phyloP scores from a whole-genome alignment of 1,139 yeast species.

The Geotrichum siamense region DNA sequence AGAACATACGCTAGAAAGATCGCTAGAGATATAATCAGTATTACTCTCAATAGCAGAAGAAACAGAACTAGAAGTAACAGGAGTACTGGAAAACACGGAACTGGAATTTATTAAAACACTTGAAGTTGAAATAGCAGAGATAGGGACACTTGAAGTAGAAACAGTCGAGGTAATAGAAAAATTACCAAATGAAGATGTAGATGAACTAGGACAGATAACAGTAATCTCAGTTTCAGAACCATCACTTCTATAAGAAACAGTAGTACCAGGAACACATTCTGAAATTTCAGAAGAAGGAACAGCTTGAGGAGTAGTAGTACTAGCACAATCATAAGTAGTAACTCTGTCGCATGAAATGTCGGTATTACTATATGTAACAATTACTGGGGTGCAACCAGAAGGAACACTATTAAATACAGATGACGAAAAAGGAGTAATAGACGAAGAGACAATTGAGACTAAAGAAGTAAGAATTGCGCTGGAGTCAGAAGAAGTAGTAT shows the following conservation, averaged over 20 bases:
- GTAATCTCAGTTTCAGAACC: background rate
- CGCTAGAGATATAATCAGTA: background rate
- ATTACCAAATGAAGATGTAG: background rate
- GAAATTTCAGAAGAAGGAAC: background rate
- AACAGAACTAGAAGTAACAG: background rate
- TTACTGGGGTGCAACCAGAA: background rate
- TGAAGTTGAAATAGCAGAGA: background rate
- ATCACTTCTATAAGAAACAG: background rate
- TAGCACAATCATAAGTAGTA: background rate
- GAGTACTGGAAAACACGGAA: background rate
- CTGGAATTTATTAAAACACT: background rate
- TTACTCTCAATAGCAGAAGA: background rate
- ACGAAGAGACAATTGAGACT: background rate
- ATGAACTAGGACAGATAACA: conserved; percentile 3
- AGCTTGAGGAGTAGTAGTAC: conserved; percentile 12
- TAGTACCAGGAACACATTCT: conserved; percentile 5
- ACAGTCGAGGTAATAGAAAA: background rate
- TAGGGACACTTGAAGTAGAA: background rate
- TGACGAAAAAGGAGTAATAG: conserved; percentile 1
- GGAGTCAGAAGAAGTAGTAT: conserved; percentile 1
- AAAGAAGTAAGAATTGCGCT: background rate
- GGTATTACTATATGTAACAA: background rate
- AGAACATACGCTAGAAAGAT: background rate
- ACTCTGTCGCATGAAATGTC: background rate
- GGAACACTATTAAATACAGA: too few species aligned